phyloP scores from a whole-genome alignment of 257 asterid species.

The Solanum chaucha region DNA sequence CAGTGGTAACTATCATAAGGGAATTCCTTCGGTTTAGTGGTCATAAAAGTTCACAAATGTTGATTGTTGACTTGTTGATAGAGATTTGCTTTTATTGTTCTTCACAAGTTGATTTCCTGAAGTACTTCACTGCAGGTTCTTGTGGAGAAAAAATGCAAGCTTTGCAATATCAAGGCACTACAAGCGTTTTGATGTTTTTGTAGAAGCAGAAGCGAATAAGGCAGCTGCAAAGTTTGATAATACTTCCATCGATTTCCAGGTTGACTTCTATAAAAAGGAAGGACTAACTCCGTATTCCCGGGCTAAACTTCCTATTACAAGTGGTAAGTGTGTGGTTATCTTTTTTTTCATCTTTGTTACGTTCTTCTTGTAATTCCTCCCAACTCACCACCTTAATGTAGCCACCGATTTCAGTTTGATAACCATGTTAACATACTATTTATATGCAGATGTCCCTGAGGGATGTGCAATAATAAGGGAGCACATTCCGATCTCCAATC shows the following conservation, averaged over 20 bases:
- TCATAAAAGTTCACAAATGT: not conserved
- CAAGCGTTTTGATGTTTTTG: conserved; percentile 76
- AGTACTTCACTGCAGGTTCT: conserved; percentile 36
- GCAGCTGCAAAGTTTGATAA: conserved; percentile 83
- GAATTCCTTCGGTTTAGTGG: not conserved
- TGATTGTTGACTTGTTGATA: not conserved
- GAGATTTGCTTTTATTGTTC: not conserved
- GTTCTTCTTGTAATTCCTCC: not conserved
- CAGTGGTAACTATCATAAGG: not conserved
- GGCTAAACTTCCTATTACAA: conserved; percentile 66
- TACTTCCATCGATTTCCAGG: conserved; percentile 84
- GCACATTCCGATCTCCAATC: conserved; percentile 81
- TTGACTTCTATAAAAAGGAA: conserved; percentile 71
- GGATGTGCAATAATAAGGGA: conserved; percentile 90
- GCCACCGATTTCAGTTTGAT: not conserved
- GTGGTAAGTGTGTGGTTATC: conserved; percentile 42
- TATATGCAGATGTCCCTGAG: conserved; percentile 79
- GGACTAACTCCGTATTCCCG: conserved; percentile 72
- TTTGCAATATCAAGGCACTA: conserved; percentile 97
- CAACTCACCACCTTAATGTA: not conserved
- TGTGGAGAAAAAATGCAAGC: conserved; percentile 91
- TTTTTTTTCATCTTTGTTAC: not conserved
- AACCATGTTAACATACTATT: not conserved
- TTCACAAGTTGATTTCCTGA: not conserved
- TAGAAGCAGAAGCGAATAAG: conserved; percentile 95